These are phyloP conservation scores for Saccharomyces jurei DNA, from an alignment of 805 yeast species.

Conservation along the genomic window DNA sequence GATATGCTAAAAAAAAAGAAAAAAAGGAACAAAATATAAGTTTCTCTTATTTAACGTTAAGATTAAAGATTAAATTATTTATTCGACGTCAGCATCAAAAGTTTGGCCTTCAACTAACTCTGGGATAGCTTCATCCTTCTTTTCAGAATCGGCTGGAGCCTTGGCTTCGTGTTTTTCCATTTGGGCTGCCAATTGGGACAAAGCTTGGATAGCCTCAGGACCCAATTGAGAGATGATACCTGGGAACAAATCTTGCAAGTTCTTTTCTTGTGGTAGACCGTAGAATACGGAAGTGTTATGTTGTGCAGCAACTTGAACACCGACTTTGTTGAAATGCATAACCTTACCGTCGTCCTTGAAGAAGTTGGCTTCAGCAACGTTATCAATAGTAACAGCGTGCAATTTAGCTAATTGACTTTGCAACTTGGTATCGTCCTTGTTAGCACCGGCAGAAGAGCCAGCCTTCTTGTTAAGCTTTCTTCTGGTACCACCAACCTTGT, in stretches of 20 bases:
- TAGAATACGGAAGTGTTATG: conserved; percentile 90
- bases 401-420: conserved; percentile 83
- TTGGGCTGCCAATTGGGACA: conserved; percentile 84
- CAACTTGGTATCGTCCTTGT: conserved; percentile 84
- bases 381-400: conserved; percentile 80
- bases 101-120: conserved; percentile 33
- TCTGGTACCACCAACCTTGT: conserved; percentile 83
- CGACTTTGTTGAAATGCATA: conserved; percentile 91
- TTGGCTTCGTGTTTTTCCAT: conserved; percentile 50
- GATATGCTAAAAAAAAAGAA: neutral
- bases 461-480: conserved; percentile 78
- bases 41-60: neutral
- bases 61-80: conserved; percentile 4
- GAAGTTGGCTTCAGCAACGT: conserved; percentile 94
- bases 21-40: neutral
- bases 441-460: conserved; percentile 39
- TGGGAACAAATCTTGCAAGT: conserved; percentile 86
- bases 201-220: conserved; percentile 84
- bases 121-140: conserved; percentile 61
- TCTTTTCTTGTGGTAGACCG: conserved; percentile 91
- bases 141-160: conserved; percentile 39
- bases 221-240: conserved; percentile 93
- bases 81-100: conserved; percentile 45
- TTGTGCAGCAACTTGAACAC: conserved; percentile 87
- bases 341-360: conserved; percentile 95